Evolutionary conservation across 2,329 filamentous ascomycete genomes (phyloP).

Genomic region (Aspergillus fumigatus): DNA sequence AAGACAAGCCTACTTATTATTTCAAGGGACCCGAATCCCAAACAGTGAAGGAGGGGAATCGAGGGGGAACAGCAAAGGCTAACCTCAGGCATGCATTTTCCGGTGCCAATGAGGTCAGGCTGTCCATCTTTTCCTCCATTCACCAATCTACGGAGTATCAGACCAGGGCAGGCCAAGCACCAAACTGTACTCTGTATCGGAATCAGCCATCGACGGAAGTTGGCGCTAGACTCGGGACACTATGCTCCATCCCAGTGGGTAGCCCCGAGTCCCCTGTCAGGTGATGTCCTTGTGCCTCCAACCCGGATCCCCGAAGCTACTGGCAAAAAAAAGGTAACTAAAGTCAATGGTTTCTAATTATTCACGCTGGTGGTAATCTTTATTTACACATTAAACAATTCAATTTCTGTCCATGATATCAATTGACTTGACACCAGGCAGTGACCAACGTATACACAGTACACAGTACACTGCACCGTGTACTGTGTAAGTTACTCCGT

Average conservation of each 20-base stretch:
- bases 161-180: not conserved
- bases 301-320: not conserved
- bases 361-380: not conserved
- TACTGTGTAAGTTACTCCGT: no score
- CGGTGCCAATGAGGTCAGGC: not conserved
- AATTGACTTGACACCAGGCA: not conserved
- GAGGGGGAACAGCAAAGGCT: not conserved
- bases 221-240: not conserved
- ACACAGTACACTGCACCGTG: no score
- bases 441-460: not conserved
- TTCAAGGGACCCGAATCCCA: not conserved
- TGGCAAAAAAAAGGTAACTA: not conserved
- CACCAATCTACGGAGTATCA: no score
- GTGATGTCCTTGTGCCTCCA: not conserved
- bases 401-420: not conserved
- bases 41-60: not conserved
- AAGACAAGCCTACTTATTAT: not conserved
- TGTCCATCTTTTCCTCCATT: not conserved
- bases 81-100: not conserved
- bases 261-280: not conserved
- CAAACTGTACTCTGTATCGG: not conserved
- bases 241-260: not conserved
- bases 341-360: not conserved
- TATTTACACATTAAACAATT: not conserved
- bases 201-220: not conserved